These are phyloP conservation scores for Paramyrothecium roridum DNA, from an alignment of 2,329 filamentous ascomycete genomes.

Conservation along the genomic window DNA sequence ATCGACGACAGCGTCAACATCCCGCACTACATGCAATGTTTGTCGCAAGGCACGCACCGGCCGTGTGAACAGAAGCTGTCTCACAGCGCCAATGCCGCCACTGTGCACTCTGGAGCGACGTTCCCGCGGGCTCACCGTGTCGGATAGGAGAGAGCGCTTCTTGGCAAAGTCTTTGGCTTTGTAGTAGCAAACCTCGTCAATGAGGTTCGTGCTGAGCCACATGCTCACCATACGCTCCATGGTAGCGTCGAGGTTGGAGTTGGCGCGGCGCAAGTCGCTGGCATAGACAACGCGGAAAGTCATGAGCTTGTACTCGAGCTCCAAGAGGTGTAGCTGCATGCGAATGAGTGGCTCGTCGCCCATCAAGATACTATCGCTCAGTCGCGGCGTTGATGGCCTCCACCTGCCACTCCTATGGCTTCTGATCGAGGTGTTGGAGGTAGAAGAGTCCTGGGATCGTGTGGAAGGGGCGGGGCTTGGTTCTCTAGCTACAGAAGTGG, in stretches of 20 bases:
- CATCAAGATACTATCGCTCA: conserved; percentile 14
- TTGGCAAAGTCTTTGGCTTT: conserved; percentile 22
- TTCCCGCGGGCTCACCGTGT: conserved; percentile 11
- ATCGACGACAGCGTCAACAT: conserved; percentile 20
- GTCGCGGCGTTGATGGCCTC: conserved; percentile 15
- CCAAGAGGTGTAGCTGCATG: conserved; percentile 21
- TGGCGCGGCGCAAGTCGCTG: conserved; percentile 17
- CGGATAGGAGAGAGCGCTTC: conserved; percentile 7
- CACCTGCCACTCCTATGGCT: conserved; percentile 12
- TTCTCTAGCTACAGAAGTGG: conserved; percentile 9
- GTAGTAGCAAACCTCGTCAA: conserved; percentile 23
- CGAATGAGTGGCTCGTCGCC: conserved; percentile 20
- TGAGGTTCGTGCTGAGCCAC: conserved; percentile 23
- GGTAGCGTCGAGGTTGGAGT: conserved; percentile 14
- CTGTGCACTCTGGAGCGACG: conserved; percentile 14
- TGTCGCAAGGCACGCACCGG: conserved; percentile 15
- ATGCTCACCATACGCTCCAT: conserved; percentile 21
- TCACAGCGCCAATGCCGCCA: conserved; percentile 12
- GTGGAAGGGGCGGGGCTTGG: conserved; percentile 16
- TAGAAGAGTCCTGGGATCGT: conserved; percentile 15
- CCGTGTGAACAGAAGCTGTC: conserved; percentile 15
- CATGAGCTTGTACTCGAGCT: conserved; percentile 24
- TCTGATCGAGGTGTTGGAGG: conserved; percentile 14
- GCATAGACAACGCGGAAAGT: conserved; percentile 23
- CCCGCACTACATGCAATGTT: conserved; percentile 21